Percentiles rank a stretch among this genome's conserved stretches.
Conservation (phyloP, 1,139 yeast species). For the Hansenula anomala region DNA sequence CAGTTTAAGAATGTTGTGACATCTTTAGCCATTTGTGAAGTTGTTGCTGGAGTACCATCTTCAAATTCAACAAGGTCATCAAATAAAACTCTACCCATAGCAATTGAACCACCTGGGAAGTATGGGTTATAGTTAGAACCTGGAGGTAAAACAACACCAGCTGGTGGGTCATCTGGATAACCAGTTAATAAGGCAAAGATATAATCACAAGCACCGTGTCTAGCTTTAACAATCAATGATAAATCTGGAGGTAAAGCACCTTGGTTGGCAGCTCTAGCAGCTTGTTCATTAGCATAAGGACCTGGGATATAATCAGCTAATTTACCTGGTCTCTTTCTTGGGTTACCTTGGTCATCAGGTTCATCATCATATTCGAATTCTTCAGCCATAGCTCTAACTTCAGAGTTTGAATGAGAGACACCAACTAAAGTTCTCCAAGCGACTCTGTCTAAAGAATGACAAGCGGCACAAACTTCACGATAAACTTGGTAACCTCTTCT, state of each 20-base stretch:
- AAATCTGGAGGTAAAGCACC: conserved; percentile 99
- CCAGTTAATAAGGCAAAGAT: conserved; percentile 94
- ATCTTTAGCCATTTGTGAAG: conserved; percentile 99
- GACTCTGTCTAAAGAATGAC: conserved; percentile 94
- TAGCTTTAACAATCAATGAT: conserved; percentile 95
- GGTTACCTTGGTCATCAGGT: conserved; percentile 99
- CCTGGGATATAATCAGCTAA: conserved; percentile 92
- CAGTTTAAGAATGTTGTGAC: conserved; percentile 93
- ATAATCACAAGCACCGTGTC: conserved; percentile 98
- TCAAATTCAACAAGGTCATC: conserved; percentile 97
- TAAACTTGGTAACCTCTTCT: conserved; percentile 99
- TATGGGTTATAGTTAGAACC: conserved; percentile 98
- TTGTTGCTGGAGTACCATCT: conserved; percentile 98
- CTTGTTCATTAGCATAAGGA: conserved; percentile 97
- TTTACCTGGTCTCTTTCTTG: conserved; percentile 98
- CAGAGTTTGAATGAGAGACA: conserved; percentile 88
- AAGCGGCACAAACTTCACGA: conserved; percentile 98
- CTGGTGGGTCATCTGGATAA: conserved; percentile 98
- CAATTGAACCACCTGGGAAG: conserved; percentile 99
- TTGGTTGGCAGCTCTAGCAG: conserved; percentile 99
- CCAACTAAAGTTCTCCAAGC: conserved; percentile 99
- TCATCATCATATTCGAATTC: conserved; percentile 98
- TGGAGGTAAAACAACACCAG: conserved; percentile 89
- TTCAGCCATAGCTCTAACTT: conserved; percentile 92
- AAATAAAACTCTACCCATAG: conserved; percentile 97